Conservation (phyloP, 2,329 filamentous ascomycete genomes). For the Karstenula rhodostoma region DNA sequence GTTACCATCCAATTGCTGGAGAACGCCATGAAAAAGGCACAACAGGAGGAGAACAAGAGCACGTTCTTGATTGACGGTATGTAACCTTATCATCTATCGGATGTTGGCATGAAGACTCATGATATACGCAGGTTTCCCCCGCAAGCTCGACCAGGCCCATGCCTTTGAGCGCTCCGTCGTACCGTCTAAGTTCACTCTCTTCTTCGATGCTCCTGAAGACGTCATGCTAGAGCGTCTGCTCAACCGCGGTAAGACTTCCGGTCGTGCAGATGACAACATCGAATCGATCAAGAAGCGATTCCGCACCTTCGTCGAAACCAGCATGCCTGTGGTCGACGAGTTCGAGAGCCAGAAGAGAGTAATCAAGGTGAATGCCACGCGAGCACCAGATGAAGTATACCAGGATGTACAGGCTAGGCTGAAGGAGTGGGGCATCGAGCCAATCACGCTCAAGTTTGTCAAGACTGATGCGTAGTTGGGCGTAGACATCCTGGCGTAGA, state of each 20-base stretch:
- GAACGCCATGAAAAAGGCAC: slow-evolving; percentile 83
- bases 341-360: slow-evolving; percentile 81
- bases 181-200: slow-evolving; percentile 83
- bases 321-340: slow-evolving; percentile 94
- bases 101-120: not conserved
- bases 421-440: slow-evolving; percentile 45
- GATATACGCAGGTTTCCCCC: slow-evolving; percentile 74
- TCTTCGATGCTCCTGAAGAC: slow-evolving; percentile 91
- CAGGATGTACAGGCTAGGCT: slow-evolving; percentile 54
- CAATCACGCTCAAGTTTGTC: slow-evolving; percentile 41
- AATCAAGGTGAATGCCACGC: slow-evolving; percentile 78
- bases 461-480: slow-evolving; percentile 19
- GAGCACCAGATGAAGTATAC: slow-evolving; percentile 71
- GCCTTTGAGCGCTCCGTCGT: slow-evolving; percentile 93
- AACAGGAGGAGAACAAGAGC: slow-evolving; percentile 66
- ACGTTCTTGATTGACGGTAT: slow-evolving; percentile 76
- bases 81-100: slow-evolving; percentile 5
- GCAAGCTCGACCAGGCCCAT: slow-evolving; percentile 95
- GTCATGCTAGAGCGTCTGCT: slow-evolving; percentile 86
- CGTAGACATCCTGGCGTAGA: not conserved
- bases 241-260: slow-evolving; percentile 91
- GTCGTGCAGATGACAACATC: slow-evolving; percentile 89
- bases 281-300: slow-evolving; percentile 98
- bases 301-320: slow-evolving; percentile 90
- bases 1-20: slow-evolving; percentile 93